These are phyloP conservation scores for Pilasporangium apinafurcum DNA, from an alignment of 352 stramenopile species.

Conservation along the genomic window DNA sequence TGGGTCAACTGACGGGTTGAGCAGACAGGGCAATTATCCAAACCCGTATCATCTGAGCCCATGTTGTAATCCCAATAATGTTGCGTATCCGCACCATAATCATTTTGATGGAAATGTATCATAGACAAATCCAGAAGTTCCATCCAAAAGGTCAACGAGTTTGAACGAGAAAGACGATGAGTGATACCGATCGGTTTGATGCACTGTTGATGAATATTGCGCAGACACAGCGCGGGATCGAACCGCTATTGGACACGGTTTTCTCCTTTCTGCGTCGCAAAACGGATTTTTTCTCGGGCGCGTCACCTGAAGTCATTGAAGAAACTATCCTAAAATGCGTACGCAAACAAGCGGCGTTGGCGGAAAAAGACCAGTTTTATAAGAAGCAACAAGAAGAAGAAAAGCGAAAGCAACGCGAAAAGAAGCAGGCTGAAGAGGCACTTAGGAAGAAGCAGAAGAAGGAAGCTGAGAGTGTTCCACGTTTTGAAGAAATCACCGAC, in stretches of 20 bases:
- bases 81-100: neutral
- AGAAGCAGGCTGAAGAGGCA: constrained; percentile 34
- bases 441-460: constrained; percentile 61
- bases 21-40: neutral
- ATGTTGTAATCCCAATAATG: neutral
- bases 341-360: constrained; percentile 87
- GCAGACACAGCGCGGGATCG: constrained; percentile 95
- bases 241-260: constrained; percentile 96
- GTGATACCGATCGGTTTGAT: constrained; percentile 86
- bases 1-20: too few relatives aligned
- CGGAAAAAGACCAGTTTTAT: constrained; percentile 70
- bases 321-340: constrained; percentile 86
- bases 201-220: constrained; percentile 96
- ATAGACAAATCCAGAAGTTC: constrained; percentile 3
- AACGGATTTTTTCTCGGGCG: constrained; percentile 98
- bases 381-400: constrained; percentile 80
- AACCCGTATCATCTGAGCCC: neutral
- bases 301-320: constrained; percentile 65
- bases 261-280: constrained; percentile 98
- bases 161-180: constrained; percentile 26
- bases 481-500: constrained; percentile 82
- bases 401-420: constrained; percentile 49
- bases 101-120: too few relatives aligned
- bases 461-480: constrained; percentile 27
- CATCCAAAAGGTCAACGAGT: neutral